Evolutionary conservation across 148 eudicot genomes (phyloP).

Genomic region (Amaranthus cruentus): DNA sequence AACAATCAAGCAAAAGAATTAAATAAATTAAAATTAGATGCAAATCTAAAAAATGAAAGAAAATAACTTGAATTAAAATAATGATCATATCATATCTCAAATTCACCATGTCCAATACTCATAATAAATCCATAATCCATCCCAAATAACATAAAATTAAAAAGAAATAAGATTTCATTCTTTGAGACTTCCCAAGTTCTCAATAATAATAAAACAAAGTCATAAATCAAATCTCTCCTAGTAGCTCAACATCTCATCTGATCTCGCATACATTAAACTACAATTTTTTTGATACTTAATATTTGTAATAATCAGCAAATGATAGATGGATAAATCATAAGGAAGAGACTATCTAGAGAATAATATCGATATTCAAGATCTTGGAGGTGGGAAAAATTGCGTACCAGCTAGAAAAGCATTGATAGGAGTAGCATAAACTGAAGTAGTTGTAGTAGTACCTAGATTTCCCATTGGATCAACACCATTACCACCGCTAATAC

Average conservation of each 20-base stretch:
- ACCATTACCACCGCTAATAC: conserved; percentile 18
- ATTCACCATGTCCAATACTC: conserved; percentile 11
- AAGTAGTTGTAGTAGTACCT: conserved; percentile 19
- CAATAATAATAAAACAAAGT: conserved; percentile 14
- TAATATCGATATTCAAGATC: conserved; percentile 36
- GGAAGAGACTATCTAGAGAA: conserved; percentile 3
- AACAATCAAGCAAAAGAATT: too few species aligned
- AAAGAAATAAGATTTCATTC: conserved; percentile 2
- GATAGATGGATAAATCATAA: background rate
- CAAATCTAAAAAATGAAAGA: background rate
- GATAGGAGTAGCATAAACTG: conserved; percentile 56
- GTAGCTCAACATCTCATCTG: background rate
- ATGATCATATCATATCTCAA: conserved; percentile 11
- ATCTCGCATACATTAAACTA: background rate
- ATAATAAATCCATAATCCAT: background rate
- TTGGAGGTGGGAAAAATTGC: conserved; percentile 90
- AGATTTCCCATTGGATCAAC: conserved; percentile 1
- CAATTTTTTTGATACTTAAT: background rate
- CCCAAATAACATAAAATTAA: background rate
- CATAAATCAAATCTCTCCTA: background rate
- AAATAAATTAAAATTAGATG: background rate
- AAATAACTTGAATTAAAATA: background rate
- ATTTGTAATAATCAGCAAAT: background rate
- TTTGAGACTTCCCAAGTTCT: conserved; percentile 20
- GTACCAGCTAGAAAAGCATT: conserved; percentile 85